These are phyloP conservation scores for Aspergillus japonicus DNA, from an alignment of 2,329 filamentous ascomycete genomes.

Conservation along the genomic window DNA sequence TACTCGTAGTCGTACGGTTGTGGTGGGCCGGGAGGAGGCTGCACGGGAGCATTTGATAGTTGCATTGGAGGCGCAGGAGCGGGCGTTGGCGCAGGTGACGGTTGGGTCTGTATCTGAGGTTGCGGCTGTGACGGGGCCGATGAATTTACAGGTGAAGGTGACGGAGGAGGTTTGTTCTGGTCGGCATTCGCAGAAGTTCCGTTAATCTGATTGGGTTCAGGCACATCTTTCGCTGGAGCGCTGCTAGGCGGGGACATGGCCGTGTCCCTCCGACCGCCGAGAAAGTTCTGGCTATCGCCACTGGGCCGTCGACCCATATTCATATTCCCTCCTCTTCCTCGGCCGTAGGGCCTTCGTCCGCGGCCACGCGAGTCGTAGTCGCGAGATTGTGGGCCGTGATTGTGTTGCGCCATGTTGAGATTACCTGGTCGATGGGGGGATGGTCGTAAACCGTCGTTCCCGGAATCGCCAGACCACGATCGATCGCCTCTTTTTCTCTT, in stretches of 20 bases:
- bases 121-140: constrained; percentile 18
- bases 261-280: constrained; percentile 28
- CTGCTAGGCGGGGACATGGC: constrained; percentile 34
- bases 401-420: constrained; percentile 54
- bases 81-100: constrained; percentile 19
- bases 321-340: constrained; percentile 37
- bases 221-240: constrained; percentile 27
- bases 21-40: constrained; percentile 24
- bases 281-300: constrained; percentile 36
- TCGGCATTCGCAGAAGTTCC: constrained; percentile 22
- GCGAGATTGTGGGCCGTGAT: constrained; percentile 39
- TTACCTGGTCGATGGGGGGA: constrained; percentile 49
- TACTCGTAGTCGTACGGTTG: constrained; percentile 68
- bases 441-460: constrained; percentile 41
- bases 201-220: constrained; percentile 32
- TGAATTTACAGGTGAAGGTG: constrained; percentile 19
- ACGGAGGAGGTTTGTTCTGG: constrained; percentile 18
- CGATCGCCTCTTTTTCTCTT: constrained; percentile 57
- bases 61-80: constrained; percentile 5
- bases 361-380: constrained; percentile 42
- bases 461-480: constrained; percentile 45
- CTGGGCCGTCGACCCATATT: constrained; percentile 35
- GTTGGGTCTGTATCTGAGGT: constrained; percentile 19
- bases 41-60: constrained; percentile 12
- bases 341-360: constrained; percentile 37